phyloP scores from a whole-genome alignment of 73 alveolate genomes.

The Tetrahymena malaccensis region DNA sequence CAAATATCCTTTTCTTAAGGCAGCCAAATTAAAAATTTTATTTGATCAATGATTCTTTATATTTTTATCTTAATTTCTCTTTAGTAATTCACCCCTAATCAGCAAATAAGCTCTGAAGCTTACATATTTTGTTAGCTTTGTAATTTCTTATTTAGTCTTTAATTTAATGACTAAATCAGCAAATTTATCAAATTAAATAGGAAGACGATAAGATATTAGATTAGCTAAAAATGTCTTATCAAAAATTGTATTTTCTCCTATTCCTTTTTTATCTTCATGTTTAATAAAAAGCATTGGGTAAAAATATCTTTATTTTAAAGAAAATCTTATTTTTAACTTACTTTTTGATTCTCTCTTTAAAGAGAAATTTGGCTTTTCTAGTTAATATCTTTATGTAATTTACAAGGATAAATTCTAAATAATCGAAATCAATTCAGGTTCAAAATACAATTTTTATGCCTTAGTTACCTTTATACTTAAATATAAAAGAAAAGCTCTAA shows the following conservation, averaged over 20 bases:
- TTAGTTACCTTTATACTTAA: too few relatives aligned
- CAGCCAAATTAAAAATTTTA: not conserved
- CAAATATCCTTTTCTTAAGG: not conserved
- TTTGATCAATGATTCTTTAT: too few relatives aligned
- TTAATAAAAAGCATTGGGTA: too few relatives aligned
- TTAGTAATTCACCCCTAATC: not conserved
- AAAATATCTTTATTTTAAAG: not conserved
- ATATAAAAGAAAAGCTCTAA: too few relatives aligned
- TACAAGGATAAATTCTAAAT: not conserved
- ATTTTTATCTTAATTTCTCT: not conserved
- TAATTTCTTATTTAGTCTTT: not conserved
- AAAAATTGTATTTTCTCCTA: not conserved
- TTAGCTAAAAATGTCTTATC: too few relatives aligned
- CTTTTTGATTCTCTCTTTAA: not conserved
- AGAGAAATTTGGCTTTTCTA: not conserved
- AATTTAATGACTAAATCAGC: not conserved
- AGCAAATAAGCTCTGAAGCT: not conserved
- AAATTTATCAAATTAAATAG: not conserved
- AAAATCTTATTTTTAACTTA: not conserved
- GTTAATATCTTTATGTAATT: not conserved
- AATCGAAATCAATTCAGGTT: not conserved
- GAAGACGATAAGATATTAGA: not conserved
- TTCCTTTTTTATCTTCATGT: too few relatives aligned
- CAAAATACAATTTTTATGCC: not conserved
- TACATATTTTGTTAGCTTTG: not conserved